phyloP scores from a whole-genome alignment of 306 rosid genomes.

The Vigna reflexopilosa region DNA sequence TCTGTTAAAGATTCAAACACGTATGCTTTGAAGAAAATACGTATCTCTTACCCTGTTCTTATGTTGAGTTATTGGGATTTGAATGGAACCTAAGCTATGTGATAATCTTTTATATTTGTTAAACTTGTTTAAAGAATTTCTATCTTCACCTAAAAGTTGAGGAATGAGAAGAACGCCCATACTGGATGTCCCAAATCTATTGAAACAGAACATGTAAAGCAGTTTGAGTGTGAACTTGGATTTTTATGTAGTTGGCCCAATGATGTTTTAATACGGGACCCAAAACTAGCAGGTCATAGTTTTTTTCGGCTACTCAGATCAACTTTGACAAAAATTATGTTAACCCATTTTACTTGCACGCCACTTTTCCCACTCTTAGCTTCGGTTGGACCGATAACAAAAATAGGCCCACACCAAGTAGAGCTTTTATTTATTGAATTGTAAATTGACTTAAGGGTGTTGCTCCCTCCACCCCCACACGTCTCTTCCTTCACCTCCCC shows the following conservation, averaged over 20 bases:
- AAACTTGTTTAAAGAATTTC: not conserved
- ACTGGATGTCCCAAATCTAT: not conserved
- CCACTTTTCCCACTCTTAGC: too few relatives aligned
- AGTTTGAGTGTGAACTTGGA: not conserved
- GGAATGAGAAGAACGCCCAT: too few relatives aligned
- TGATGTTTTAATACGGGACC: not conserved
- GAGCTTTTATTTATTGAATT: not conserved
- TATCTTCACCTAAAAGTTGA: too few relatives aligned
- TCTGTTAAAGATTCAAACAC: not conserved
- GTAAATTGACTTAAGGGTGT: not conserved
- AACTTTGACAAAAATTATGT: not conserved
- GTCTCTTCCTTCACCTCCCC: too few relatives aligned
- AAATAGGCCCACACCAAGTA: not conserved
- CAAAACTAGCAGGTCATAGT: not conserved
- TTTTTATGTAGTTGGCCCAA: not conserved
- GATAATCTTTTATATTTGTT: not conserved
- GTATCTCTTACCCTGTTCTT: not conserved
- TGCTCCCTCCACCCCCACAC: too few relatives aligned
- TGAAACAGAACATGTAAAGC: too few relatives aligned
- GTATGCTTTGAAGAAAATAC: not conserved
- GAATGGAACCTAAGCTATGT: not conserved
- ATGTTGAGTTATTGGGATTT: not conserved
- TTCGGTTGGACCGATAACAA: not conserved
- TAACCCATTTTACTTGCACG: not conserved
- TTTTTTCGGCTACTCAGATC: not conserved